Base-by-base conservation (phyloP, 176 grass and related monocot genomes). In the Phyllostachys edulis region DNA sequence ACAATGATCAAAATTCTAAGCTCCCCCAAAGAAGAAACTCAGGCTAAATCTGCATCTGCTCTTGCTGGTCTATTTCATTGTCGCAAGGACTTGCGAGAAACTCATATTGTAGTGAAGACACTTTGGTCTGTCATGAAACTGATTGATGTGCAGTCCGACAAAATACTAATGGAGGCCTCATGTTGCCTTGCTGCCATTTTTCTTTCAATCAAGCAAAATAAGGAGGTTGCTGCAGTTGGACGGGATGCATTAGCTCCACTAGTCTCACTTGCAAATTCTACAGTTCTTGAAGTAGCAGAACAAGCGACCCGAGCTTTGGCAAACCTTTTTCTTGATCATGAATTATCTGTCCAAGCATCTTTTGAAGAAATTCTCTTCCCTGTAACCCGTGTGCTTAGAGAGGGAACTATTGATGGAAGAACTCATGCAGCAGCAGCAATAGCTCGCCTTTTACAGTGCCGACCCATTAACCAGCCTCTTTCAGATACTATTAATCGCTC, bases 1-100 rank as follows among this genome's bases (percentile, higher is more conserved):
- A 99, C 97, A 56, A 99, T 96, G 93, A 99, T 99, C 71, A 96
- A 94, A 89, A 96, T 96, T 88, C 76, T 99, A 34, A 92, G 75
- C 77, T 96, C 91, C 34, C 66, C 90, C 20, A 96, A 85, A 73
- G 97, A 96, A 85, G 97, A 99, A 80, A 99, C 93, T 89, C 97
- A 99, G 85, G 93, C 97, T 64, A 99, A 87, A 87, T 99, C 97
- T 54, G 91, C 93, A 82, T 96, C 88, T 79, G 90, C 97, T 78
- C 93, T 99, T 87, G 93, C 97, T 71, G 91, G 80, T 80, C 77
- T 99, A 62, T 96, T 99, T 80, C 88, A 99, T 57, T 96, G 91
- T 76, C 91, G 93, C 76, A 99, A 94, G 72, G 97, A 99, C 84
- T 89, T 99, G 67, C 67, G 91, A 79, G 93, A 94, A 94, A 96